Conservation (phyloP, 225 moss, liverwort and hornwort species). For the Pleurozium schreberi region DNA sequence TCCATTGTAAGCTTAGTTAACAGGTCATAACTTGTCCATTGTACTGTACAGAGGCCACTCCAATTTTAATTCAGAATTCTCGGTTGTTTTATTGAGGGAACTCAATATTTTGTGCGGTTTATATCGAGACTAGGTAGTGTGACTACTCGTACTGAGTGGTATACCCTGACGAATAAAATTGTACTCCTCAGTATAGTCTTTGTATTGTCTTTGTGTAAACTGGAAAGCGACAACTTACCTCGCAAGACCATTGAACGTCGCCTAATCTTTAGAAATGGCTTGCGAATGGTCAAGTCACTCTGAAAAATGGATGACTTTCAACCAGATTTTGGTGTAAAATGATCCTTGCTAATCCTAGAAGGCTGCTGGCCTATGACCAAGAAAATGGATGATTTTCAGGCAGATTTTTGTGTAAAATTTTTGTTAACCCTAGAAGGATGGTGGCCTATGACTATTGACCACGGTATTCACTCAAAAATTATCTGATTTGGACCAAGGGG, state of each 20-base stretch:
- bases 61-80: background rate
- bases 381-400: background rate
- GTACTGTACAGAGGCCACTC: slow-evolving; percentile 44
- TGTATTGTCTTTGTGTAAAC: background rate
- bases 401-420: background rate
- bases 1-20: background rate
- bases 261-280: background rate
- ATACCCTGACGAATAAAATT: background rate
- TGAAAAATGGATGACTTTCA: background rate
- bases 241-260: background rate
- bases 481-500: background rate
- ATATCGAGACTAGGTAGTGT: background rate
- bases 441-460: no score
- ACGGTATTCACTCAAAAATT: no score
- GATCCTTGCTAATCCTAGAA: background rate
- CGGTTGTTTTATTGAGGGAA: background rate
- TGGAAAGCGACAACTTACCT: background rate
- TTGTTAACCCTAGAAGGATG: background rate
- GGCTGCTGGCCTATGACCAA: no score
- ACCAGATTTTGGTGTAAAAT: background rate
- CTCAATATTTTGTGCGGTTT: background rate
- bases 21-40: background rate
- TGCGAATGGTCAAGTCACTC: background rate
- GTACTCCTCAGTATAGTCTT: background rate
- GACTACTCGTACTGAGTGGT: background rate